phyloP scores from a whole-genome alignment of 31 red algal genomes.

The Odonthalia washingtoniensis region DNA sequence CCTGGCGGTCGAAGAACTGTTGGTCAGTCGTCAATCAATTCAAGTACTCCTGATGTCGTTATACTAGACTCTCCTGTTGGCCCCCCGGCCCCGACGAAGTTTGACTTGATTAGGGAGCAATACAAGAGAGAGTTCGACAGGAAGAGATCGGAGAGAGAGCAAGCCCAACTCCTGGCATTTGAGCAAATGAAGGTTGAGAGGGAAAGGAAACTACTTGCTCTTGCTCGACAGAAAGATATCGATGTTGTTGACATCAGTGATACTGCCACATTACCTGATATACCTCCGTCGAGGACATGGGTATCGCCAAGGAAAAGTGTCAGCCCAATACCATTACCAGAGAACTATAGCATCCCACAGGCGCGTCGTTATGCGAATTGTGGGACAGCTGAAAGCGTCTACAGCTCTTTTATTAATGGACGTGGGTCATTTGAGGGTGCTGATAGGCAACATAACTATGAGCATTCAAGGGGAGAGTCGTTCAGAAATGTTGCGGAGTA shows the following conservation, averaged over 20 bases:
- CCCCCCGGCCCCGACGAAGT: too few species aligned
- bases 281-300: too few species aligned
- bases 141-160: not conserved
- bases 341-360: not conserved
- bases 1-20: too few species aligned
- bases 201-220: not conserved
- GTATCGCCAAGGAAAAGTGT: not conserved
- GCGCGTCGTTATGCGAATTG: not conserved
- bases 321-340: not conserved
- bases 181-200: not conserved
- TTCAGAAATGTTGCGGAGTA: constrained; percentile 46
- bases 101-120: not conserved
- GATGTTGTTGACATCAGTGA: too few species aligned
- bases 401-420: not conserved
- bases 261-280: too few species aligned
- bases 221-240: not conserved
- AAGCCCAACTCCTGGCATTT: not conserved
- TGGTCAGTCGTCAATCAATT: too few species aligned
- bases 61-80: too few species aligned
- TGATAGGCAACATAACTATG: not conserved
- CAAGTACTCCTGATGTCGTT: too few species aligned
- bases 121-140: not conserved
- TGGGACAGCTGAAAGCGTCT: not conserved
- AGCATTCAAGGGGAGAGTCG: not conserved
- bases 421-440: not conserved